These are phyloP conservation scores for Neurospora cerealis DNA, from an alignment of 495 filamentous ascomycete species.

Conservation along the genomic window DNA sequence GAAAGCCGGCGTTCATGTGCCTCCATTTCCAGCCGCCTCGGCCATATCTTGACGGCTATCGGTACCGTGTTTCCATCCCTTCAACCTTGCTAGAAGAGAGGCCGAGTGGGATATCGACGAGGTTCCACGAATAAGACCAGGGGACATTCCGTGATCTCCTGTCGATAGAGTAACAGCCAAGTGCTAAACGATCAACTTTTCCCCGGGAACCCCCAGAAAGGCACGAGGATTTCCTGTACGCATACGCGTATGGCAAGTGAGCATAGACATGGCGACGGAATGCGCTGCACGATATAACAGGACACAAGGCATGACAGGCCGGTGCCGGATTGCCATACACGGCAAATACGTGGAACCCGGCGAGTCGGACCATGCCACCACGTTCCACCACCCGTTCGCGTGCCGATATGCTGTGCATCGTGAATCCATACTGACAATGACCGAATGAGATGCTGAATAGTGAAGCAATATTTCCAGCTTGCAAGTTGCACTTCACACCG, in stretches of 20 bases:
- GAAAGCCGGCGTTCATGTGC: neutral
- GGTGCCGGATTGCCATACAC: neutral
- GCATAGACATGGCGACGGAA: neutral
- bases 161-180: neutral
- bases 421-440: neutral
- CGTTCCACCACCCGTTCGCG: neutral
- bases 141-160: neutral
- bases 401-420: neutral
- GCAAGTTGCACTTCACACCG: neutral
- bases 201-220: neutral
- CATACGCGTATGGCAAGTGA: neutral
- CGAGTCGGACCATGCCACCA: neutral
- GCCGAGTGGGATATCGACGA: neutral
- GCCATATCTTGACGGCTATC: neutral
- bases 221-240: neutral
- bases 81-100: neutral
- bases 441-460: neutral
- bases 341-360: neutral
- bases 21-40: neutral
- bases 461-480: neutral
- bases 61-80: neutral
- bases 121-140: neutral
- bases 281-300: neutral
- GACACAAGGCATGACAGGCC: neutral
- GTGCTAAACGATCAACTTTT: neutral